Conservation (phyloP, 306 rosid species). For the Betula pendula region DNA sequence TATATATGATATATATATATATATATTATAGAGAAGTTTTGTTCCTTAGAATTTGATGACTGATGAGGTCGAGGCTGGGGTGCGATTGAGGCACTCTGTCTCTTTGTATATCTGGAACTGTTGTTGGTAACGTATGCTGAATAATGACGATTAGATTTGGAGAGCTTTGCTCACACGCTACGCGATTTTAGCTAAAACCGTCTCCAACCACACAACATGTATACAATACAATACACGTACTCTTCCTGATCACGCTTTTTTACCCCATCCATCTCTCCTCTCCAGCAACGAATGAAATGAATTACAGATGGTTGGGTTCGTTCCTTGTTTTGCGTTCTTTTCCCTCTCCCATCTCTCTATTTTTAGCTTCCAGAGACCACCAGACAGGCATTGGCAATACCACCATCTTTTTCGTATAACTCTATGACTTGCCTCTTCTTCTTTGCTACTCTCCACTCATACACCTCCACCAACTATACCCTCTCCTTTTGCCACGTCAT, state of each 20-base stretch:
- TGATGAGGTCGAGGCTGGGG: slow-evolving; percentile 20
- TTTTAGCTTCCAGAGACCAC: slow-evolving; percentile 40
- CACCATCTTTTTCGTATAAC: slow-evolving; percentile 20
- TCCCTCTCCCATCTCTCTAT: slow-evolving; percentile 31
- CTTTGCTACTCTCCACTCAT: slow-evolving; percentile 29
- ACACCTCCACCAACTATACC: neutral
- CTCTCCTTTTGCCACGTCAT: slow-evolving; percentile 7
- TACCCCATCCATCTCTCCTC: slow-evolving; percentile 6
- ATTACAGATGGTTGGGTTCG: slow-evolving; percentile 45
- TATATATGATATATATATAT: neutral
- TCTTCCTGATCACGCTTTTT: slow-evolving; percentile 33
- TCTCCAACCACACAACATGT: slow-evolving; percentile 39
- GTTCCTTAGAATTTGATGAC: slow-evolving; percentile 27
- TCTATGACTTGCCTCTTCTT: slow-evolving; percentile 15
- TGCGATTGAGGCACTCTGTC: slow-evolving; percentile 6
- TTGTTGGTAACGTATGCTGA: slow-evolving; percentile 35
- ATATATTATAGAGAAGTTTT: neutral
- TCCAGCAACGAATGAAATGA: slow-evolving; percentile 46
- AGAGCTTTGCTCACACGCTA: slow-evolving; percentile 58
- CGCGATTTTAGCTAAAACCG: slow-evolving; percentile 50
- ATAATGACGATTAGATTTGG: slow-evolving; percentile 37
- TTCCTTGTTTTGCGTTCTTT: slow-evolving; percentile 54
- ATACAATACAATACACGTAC: slow-evolving; percentile 27
- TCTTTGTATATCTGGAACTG: slow-evolving; percentile 27
- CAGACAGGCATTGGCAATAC: slow-evolving; percentile 25